These are phyloP conservation scores for Tremellales sp. DNA, from an alignment of 1,284 basidiomycete species.

Conservation along the genomic window DNA sequence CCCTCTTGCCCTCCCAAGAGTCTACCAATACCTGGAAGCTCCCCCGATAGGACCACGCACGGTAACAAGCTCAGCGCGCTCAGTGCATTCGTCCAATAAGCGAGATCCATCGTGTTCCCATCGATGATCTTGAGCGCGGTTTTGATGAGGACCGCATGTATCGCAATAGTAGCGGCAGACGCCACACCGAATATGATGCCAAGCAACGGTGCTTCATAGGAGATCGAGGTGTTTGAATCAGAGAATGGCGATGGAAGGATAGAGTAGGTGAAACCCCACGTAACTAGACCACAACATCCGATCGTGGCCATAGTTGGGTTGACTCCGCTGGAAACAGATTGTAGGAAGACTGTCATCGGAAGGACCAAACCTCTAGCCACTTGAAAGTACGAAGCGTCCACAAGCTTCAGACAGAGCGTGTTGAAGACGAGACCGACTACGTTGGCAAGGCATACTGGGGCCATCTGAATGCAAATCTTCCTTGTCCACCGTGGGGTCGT, in stretches of 20 bases:
- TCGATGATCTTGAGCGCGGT: constrained; percentile 21
- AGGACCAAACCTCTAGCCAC: constrained; percentile 72
- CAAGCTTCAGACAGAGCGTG: constrained; percentile 66
- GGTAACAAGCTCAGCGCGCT: constrained; percentile 14
- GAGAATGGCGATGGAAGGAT: constrained; percentile 63
- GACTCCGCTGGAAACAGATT: constrained; percentile 3
- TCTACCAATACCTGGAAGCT: constrained; percentile 2
- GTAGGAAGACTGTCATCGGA: constrained; percentile 60
- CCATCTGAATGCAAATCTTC: not conserved
- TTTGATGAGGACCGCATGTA: constrained; percentile 35
- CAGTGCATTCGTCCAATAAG: constrained; percentile 29
- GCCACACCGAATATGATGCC: constrained; percentile 27
- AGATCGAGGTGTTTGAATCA: constrained; percentile 44
- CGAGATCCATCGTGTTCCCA: constrained; percentile 22
- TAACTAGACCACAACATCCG: constrained; percentile 54
- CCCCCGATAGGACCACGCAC: too few species aligned
- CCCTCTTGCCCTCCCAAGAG: constrained; percentile 1
- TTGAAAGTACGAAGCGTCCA: constrained; percentile 74
- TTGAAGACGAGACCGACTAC: constrained; percentile 71
- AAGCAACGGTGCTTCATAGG: constrained; percentile 32
- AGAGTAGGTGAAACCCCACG: constrained; percentile 75
- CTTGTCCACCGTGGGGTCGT: not conserved
- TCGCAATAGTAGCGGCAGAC: constrained; percentile 21
- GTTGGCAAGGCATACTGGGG: constrained; percentile 16
- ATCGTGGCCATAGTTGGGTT: constrained; percentile 4